Evolutionary conservation across 257 asterid species (phyloP), one percentile per base, ranked within the genome.

Genomic region (Henckelia pumila): DNA sequence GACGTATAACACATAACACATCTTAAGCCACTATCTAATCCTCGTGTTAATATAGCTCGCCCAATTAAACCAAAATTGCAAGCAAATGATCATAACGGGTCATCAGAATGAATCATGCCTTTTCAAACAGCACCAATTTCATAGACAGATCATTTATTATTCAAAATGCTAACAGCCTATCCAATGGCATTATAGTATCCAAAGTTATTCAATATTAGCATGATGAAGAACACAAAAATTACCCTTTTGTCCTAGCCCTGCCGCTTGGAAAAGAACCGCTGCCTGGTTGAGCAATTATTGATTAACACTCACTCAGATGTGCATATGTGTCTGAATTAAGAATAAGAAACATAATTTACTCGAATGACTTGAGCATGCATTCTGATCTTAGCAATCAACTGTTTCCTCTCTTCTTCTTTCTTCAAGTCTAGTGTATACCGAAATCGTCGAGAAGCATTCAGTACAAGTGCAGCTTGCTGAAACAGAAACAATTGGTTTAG

Each of bases 401-500:
- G 85, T 77, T 83, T 89, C 89, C 83, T 81, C 82, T 92, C 98
- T 71, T 92, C 97, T 76, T 92, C 96, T 76, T 79, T 92, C 81
- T 89, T 92, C 80, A 92, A 80, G 78, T 92, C 95, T 86, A 92
- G 73, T 0, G 98, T 92, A 79, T 88, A 92, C 26, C 98, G 95
- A 77, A 92, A 92, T 73, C 98, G 78, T 50, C 98, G 89, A 53
- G 98, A 88, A 33, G 98, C 98, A 85, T 92, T 92, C 58, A 89
- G 74, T 49, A 92, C 98, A 55, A 92, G 91, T 0, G 98, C 97
- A 75, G 98, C 98, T 92, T 92, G 95, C 98, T 92, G 83, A 61
- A 85, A 75, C 25, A 71, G 53, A 76, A 52, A 66, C 17, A 61
- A 17, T 52, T 17, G 32, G 25, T 52, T 52, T 49, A 64, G 68